These are phyloP conservation scores for Brettanomyces sp. DNA, from an alignment of 805 yeast genomes.

Conservation along the genomic window DNA sequence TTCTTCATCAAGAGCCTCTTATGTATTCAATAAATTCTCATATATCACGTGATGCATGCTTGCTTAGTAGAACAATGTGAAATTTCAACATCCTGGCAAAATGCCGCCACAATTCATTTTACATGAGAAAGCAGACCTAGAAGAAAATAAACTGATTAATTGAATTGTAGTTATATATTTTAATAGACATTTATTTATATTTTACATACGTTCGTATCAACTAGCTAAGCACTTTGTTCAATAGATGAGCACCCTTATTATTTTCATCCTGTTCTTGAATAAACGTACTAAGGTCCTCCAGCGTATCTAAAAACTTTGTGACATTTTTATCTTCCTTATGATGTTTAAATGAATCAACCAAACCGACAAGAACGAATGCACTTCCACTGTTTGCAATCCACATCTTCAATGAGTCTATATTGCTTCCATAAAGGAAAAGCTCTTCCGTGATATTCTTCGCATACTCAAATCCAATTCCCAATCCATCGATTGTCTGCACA, in stretches of 20 bases:
- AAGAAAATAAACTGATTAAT: too few species aligned
- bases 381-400: constrained; percentile 66
- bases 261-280: constrained; percentile 29
- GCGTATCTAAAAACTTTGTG: constrained; percentile 39
- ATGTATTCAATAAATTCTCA: too few species aligned
- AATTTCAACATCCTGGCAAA: too few species aligned
- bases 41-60: too few species aligned
- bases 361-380: constrained; percentile 72
- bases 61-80: too few species aligned
- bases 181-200: too few species aligned
- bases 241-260: constrained; percentile 59
- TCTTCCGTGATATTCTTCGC: constrained; percentile 41
- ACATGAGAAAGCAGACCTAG: too few species aligned
- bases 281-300: constrained; percentile 41
- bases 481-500: constrained; percentile 32
- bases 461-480: constrained; percentile 49
- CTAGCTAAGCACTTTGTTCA: constrained; percentile 24
- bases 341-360: constrained; percentile 54
- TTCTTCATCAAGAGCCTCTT: too few species aligned
- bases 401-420: constrained; percentile 37
- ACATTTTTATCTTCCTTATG: constrained; percentile 29
- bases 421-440: constrained; percentile 39
- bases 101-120: too few species aligned
- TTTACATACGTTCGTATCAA: too few species aligned
- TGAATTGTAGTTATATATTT: too few species aligned